Conservation (phyloP, 2,329 filamentous ascomycete genomes). For the Alternaria atra region DNA sequence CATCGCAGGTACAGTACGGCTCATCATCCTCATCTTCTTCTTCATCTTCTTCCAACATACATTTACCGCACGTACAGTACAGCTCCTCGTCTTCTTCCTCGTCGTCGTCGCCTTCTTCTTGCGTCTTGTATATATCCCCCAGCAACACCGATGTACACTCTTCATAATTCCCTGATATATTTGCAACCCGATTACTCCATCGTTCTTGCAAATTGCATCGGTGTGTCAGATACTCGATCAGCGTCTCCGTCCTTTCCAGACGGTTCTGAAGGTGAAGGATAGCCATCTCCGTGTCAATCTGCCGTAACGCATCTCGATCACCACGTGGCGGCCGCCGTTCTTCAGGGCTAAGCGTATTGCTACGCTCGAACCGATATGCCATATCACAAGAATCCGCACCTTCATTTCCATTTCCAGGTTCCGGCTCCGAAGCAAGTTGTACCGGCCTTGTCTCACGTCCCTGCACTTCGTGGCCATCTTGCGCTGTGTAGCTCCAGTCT, state of each 20-base stretch:
- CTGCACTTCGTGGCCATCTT: too few species aligned
- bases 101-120: not conserved
- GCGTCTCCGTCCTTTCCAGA: not conserved
- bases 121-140: not conserved
- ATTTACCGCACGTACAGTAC: too few species aligned
- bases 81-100: not conserved
- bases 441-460: too few species aligned
- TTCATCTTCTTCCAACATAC: not conserved
- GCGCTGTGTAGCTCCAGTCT: not conserved
- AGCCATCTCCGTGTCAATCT: not conserved
- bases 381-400: not conserved
- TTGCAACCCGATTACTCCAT: not conserved
- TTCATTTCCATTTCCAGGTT: not conserved
- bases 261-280: not conserved
- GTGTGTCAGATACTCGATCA: not conserved
- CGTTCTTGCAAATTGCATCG: not conserved
- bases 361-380: not conserved
- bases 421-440: not conserved
- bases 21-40: not conserved
- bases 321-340: not conserved
- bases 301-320: not conserved
- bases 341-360: not conserved
- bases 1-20: not conserved
- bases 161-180: not conserved
- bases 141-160: not conserved